Evolutionary conservation across 192 early-diverging fungal species (phyloP), one percentile per base, ranked within the genome.

Genomic region (Linnemannia exigua): DNA sequence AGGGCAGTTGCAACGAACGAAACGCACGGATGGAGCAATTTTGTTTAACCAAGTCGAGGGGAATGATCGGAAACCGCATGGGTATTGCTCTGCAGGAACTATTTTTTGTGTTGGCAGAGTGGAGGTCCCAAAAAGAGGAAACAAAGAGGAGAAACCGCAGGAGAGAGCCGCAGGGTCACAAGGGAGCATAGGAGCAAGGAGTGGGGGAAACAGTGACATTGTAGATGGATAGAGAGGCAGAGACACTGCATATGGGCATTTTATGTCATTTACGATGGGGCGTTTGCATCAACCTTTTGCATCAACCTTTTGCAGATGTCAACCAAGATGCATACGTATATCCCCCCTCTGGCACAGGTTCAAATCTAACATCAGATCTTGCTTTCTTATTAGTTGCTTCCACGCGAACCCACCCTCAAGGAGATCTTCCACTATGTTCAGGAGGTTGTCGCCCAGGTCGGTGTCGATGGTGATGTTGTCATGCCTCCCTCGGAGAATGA

Each of bases 371-470:
- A 79, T 84, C 71, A 69, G 38, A 41, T 48, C 46, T 91, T 88
- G n/a, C n/a, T 80, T 48, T 51, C 31, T 38, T 22, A 66, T 38
- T 78, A 94, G 88, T 68, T 94, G 22, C 86, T 96, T 14, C 94
- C 93, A 31, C 90, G 90, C 17, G 90, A 92, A 76, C 82, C 91
- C 20, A 93, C 92, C 5, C 90, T 93, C 16, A 87, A 88, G 33
- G 92, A 93, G 70, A 91, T 96, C 41, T 93, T 90, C 74, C 85
- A 91, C 78, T 95, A 91, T 74, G 93, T 91, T 28, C 87, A 92
- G 72, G 84, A 86, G 46, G 88, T 88, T 15, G 81, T 93, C 11
- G 91, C 91, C 44, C 91, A 94, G 73, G 87, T 94, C 17, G 92
- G 91, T 44, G 89, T 92, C 25, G 94, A 94, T 80, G 91, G 92